A percentile compares a stretch with the other conserved stretches of the same genome.
Conservation (phyloP, 1,284 basidiomycete genomes). For the Melampsora medusae region DNA sequence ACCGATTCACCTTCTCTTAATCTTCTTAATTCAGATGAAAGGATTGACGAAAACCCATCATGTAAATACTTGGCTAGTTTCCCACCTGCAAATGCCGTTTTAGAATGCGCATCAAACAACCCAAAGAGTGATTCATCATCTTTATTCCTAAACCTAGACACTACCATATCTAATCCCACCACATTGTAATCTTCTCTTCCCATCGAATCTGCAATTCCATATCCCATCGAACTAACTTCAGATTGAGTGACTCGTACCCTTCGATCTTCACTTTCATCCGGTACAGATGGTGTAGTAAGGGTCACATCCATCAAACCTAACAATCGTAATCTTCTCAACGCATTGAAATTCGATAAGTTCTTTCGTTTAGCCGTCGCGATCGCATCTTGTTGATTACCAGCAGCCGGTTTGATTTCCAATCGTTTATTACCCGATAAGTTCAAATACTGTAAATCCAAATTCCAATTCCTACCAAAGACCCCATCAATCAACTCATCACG, state of each 20-base stretch:
- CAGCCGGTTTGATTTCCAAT: conserved; percentile 74
- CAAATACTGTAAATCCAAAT: conserved; percentile 83
- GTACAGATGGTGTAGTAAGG: conserved; percentile 75
- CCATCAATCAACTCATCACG: not conserved
- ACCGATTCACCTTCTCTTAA: conserved; percentile 64
- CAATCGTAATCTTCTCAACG: conserved; percentile 74
- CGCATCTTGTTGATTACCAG: conserved; percentile 56
- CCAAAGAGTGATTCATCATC: conserved; percentile 88
- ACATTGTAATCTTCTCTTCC: conserved; percentile 65
- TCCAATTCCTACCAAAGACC: conserved; percentile 80
- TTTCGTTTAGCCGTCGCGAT: conserved; percentile 55
- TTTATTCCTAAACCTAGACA: conserved; percentile 77
- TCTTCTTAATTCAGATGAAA: conserved; percentile 64
- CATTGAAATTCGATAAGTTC: conserved; percentile 79
- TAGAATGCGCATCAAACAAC: conserved; percentile 74
- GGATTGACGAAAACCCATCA: conserved; percentile 69
- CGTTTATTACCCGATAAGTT: conserved; percentile 83
- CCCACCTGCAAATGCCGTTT: conserved; percentile 59
- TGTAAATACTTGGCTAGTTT: conserved; percentile 70
- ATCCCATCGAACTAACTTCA: conserved; percentile 87
- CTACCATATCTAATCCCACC: conserved; percentile 73
- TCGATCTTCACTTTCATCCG: conserved; percentile 86
- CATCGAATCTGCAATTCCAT: conserved; percentile 94
- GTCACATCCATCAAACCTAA: conserved; percentile 98
- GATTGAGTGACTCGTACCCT: conserved; percentile 88